phyloP scores from a whole-genome alignment of 1,284 basidiomycete genomes.

The Entoloma clypeatum region DNA sequence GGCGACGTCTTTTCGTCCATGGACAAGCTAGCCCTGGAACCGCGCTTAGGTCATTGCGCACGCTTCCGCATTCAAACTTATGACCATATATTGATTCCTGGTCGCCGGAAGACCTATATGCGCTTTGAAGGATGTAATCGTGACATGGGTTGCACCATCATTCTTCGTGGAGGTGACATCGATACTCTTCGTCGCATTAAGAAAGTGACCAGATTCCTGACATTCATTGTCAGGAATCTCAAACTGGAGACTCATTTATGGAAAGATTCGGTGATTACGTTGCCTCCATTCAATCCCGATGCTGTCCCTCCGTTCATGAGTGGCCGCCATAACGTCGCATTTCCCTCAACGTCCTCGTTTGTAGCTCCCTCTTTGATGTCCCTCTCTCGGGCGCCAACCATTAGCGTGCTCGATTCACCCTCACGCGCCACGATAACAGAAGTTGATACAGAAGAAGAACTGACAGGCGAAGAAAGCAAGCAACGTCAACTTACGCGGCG shows the following conservation, averaged over 20 bases:
- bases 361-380: constrained; percentile 31
- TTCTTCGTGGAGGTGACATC: constrained; percentile 86
- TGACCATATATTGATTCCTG: constrained; percentile 89
- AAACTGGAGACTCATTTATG: constrained; percentile 94
- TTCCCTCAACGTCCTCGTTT: constrained; percentile 19
- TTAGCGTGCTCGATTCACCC: constrained; percentile 14
- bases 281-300: constrained; percentile 63
- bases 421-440: constrained; percentile 20
- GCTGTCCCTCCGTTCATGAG: constrained; percentile 51
- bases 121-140: constrained; percentile 93
- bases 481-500: constrained; percentile 62
- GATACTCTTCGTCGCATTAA: constrained; percentile 83
- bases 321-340: constrained; percentile 26
- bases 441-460: constrained; percentile 41
- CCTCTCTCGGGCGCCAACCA: constrained; percentile 30
- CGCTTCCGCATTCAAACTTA: constrained; percentile 90
- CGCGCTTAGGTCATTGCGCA: constrained; percentile 87
- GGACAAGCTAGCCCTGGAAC: constrained; percentile 90
- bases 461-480: constrained; percentile 67
- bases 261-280: constrained; percentile 87
- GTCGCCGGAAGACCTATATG: constrained; percentile 92
- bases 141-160: constrained; percentile 92
- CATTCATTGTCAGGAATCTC: constrained; percentile 87
- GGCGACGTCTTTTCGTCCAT: constrained; percentile 94
- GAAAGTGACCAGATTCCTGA: constrained; percentile 87